These are phyloP conservation scores for Phalaenopsis aphrodite DNA, from an alignment of 106 monocot species.

Conservation along the genomic window DNA sequence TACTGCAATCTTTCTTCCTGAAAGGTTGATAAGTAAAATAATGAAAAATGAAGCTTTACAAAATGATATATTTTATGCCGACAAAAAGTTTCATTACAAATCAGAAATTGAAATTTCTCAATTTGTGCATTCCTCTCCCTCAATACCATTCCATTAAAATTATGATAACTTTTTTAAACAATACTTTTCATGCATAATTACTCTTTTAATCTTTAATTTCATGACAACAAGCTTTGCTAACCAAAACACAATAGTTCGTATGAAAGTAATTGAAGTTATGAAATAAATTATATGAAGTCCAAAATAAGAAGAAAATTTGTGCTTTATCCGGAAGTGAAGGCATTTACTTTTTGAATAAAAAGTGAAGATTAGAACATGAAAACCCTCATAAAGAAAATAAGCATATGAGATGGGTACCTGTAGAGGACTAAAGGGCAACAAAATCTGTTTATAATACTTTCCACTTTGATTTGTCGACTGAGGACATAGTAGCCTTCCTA, in stretches of 20 bases:
- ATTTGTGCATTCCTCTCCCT: background rate
- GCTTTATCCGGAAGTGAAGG: background rate
- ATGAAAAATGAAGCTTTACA: background rate
- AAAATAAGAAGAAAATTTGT: background rate
- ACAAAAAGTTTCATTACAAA: background rate
- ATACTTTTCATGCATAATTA: too few relatives aligned
- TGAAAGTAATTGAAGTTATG: background rate
- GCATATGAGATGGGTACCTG: background rate
- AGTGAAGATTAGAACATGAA: background rate
- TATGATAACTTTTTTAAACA: background rate
- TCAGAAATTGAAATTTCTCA: background rate
- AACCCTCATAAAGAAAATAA: background rate
- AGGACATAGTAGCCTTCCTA: background rate
- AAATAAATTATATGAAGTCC: background rate
- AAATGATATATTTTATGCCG: background rate
- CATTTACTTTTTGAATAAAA: background rate
- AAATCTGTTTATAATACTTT: background rate
- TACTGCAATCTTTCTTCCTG: slow-evolving; percentile 71
- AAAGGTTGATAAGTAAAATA: slow-evolving; percentile 13
- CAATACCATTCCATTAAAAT: background rate
- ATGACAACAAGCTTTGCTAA: too few relatives aligned
- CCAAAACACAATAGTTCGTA: background rate
- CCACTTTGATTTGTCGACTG: background rate
- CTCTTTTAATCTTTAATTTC: too few relatives aligned
- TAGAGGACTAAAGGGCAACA: background rate